Evolutionary conservation across 768 basidiomycete species (phyloP).

Genomic region (Boletellus ananas): DNA sequence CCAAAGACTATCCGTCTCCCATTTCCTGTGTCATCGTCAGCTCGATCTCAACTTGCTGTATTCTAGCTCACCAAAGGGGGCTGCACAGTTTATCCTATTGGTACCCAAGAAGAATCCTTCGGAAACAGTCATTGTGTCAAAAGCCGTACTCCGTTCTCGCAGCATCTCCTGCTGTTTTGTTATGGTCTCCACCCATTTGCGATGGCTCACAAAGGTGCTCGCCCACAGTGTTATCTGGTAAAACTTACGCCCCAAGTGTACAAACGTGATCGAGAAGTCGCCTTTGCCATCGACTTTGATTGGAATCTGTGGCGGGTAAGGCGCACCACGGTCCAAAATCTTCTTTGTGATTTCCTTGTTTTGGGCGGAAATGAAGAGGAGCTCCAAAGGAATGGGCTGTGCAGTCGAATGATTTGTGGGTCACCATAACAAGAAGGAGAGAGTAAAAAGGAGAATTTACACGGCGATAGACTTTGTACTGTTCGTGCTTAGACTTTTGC

Average conservation of each 20-base stretch:
- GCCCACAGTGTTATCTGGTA: slow-evolving; percentile 94
- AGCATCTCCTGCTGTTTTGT: slow-evolving; percentile 83
- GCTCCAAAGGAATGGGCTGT: slow-evolving; percentile 94
- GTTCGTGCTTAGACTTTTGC: slow-evolving; percentile 89
- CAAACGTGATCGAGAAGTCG: slow-evolving; percentile 89
- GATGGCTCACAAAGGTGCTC: slow-evolving; percentile 74
- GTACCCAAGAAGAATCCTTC: slow-evolving; percentile 84
- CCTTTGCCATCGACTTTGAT: slow-evolving; percentile 66
- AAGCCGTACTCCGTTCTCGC: slow-evolving; percentile 79
- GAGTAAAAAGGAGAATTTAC: slow-evolving; percentile 43
- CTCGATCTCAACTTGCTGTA: not conserved
- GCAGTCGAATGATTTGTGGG: not conserved
- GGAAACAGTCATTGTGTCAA: slow-evolving; percentile 79
- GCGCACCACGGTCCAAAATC: slow-evolving; percentile 36
- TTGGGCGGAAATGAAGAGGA: slow-evolving; percentile 76
- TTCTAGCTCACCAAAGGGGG: slow-evolving; percentile 70
- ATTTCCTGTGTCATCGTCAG: slow-evolving; percentile 47
- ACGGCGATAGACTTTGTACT: slow-evolving; percentile 88
- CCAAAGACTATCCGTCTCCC: slow-evolving; percentile 90
- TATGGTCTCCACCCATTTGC: slow-evolving; percentile 94
- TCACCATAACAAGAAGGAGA: slow-evolving; percentile 7
- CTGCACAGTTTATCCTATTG: slow-evolving; percentile 92
- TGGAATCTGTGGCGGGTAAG: slow-evolving; percentile 46
- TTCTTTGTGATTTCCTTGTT: slow-evolving; percentile 43
- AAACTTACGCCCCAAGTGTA: slow-evolving; percentile 88